Evolutionary conservation across 2,329 filamentous ascomycete genomes (phyloP).

Genomic region (Botrytis fragariae): DNA sequence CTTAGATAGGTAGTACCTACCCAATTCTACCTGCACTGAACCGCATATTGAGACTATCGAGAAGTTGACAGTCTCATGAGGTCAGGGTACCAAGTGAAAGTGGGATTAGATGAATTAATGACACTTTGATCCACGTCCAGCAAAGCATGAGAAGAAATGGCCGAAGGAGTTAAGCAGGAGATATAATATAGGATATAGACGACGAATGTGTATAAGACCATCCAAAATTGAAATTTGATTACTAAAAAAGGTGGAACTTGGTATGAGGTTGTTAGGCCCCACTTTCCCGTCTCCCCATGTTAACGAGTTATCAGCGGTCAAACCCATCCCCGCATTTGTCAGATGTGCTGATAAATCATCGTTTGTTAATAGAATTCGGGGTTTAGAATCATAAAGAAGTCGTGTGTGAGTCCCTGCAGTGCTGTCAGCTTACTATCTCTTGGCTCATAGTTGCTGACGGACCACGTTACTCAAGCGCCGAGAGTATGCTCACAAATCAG

Average conservation of each 20-base stretch:
- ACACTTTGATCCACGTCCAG: no score
- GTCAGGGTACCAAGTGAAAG: background rate
- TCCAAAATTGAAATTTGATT: background rate
- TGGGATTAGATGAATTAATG: no score
- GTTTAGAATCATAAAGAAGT: background rate
- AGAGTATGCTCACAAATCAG: background rate
- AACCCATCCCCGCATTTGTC: background rate
- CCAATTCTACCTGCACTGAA: background rate
- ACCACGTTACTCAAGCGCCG: background rate
- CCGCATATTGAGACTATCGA: background rate
- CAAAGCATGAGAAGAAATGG: accelerated
- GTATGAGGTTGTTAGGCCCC: background rate
- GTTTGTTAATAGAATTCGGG: background rate
- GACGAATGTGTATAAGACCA: background rate
- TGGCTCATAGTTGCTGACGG: background rate
- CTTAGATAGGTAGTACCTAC: background rate
- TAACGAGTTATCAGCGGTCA: background rate
- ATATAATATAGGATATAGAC: background rate
- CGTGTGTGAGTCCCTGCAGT: background rate
- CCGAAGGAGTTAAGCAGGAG: background rate
- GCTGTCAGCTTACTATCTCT: background rate
- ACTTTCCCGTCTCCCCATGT: background rate
- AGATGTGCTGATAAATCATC: constrained; percentile 4
- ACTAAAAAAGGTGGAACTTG: background rate
- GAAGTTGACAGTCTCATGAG: background rate